Conservation (phyloP, 2,329 filamentous ascomycete species). For the Scedosporium minutisporum region DNA sequence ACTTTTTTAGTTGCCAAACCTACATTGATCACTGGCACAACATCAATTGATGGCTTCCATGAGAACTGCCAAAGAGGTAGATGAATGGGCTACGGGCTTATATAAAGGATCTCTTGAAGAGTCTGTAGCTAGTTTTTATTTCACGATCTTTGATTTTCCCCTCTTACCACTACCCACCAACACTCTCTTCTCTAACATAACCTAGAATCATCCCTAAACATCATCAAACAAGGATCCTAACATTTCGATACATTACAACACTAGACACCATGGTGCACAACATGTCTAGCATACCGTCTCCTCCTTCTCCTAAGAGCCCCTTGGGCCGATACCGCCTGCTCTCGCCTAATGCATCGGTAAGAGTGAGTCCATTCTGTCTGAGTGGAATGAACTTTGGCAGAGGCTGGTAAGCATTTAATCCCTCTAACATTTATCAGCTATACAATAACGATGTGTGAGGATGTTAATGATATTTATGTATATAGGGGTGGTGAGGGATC, state of each 20-base stretch:
- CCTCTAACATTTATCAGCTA: background rate
- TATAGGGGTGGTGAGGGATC: conserved; percentile 45
- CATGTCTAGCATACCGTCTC: conserved; percentile 17
- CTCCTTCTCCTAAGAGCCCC: conserved; percentile 46
- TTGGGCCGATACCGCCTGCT: conserved; percentile 57
- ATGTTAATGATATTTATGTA: background rate
- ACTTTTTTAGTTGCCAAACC: too few relatives aligned
- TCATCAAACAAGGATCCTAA: too few relatives aligned
- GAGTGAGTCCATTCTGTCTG: conserved; percentile 58
- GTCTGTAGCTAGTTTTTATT: too few relatives aligned
- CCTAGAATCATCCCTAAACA: too few relatives aligned
- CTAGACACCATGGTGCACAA: background rate
- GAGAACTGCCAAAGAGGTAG: too few relatives aligned
- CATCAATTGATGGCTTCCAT: too few relatives aligned
- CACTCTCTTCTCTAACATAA: too few relatives aligned
- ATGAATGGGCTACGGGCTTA: too few relatives aligned
- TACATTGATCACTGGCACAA: too few relatives aligned
- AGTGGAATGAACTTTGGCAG: conserved; percentile 58
- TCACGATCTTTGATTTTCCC: too few relatives aligned
- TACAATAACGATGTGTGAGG: background rate
- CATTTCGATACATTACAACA: background rate
- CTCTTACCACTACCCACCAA: too few relatives aligned
- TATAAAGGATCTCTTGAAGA: too few relatives aligned
- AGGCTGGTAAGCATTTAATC: conserved; percentile 27
- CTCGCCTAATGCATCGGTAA: conserved; percentile 53